Evolutionary conservation across 768 basidiomycete species (phyloP), one percentile per base, ranked within the genome.

Genomic region (Tricholomella constricta): DNA sequence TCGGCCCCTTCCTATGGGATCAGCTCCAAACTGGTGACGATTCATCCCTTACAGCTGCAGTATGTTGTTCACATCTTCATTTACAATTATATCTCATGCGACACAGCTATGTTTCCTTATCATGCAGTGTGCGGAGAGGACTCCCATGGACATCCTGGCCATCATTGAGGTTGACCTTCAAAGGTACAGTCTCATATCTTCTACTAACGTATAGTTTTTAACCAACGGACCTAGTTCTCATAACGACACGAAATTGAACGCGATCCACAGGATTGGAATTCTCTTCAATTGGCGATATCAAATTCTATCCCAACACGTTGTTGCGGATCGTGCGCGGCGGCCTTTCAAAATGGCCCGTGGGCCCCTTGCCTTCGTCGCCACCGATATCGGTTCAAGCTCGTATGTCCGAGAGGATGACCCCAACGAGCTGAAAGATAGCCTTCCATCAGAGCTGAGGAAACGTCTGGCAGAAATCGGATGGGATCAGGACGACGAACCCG

Each of bases 391-490:
- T 1, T 82, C 85, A 1, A 80, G 71, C 52, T 65, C 73, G 9
- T 89, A 82, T 58, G 72, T 86, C 2, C 75, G 73, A 23, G 77
- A 79, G 25, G 82, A 86, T 48, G 81, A 80, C 51, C 59, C 70
- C 0, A 76, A 77, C 14, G 81, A 82, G 31, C 62, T 69, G 40
- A 77, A 77, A 46, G 77, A 81, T 47, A 78, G 72, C 22, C 71
- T 92, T 11, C 88, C 89, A 3, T 57, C 75, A 12, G 89, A 91
- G 59, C 65, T 90, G 31, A 77, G 80, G 47, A 81, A 82, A 54
- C 81, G 83, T 37, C 72, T 92, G 15, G 78, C 81, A 1, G 87
- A 91, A 52, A 84, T 92, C 44, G 89, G 88, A 12, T 92, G 88
- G 88, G 78, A 76, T 4, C 78, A 85, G 34, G 84, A 88, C 26